Percentiles rank a stretch among this genome's conserved stretches.
Evolutionary conservation across 176 grass and related monocot species (phyloP).

Genomic region (Ananas comosus): DNA sequence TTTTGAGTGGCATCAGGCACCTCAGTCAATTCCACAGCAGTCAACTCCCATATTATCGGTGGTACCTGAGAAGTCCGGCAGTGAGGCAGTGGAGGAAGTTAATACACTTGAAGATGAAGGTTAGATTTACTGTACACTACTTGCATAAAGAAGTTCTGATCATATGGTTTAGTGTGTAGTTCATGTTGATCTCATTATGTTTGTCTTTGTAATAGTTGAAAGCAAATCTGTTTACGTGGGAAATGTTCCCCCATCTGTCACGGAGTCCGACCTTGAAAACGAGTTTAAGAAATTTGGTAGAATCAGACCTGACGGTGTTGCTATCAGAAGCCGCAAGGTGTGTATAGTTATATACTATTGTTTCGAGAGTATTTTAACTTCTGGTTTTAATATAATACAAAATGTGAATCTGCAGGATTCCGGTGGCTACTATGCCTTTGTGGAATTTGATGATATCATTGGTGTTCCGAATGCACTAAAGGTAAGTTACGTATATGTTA

Average conservation of each 20-base stretch:
- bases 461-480: conserved; percentile 62
- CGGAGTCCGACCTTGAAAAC: conserved; percentile 56
- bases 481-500: conserved; percentile 23
- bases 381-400: neutral
- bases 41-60: conserved; percentile 24
- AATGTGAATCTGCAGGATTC: conserved; percentile 47
- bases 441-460: conserved; percentile 69
- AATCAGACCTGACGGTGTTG: conserved; percentile 74
- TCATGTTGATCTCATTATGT: conserved; percentile 1
- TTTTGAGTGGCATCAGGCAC: conserved; percentile 29
- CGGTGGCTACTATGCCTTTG: conserved; percentile 77
- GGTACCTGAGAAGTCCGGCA: conserved; percentile 36
- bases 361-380: neutral
- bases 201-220: conserved; percentile 35
- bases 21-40: conserved; percentile 26
- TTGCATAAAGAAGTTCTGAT: neutral
- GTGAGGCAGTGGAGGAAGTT: conserved; percentile 47
- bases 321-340: conserved; percentile 90
- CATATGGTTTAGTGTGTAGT: conserved; percentile 15
- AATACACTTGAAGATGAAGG: conserved; percentile 66
- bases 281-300: conserved; percentile 82
- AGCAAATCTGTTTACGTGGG: conserved; percentile 82
- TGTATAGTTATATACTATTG: neutral
- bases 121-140: conserved; percentile 19
- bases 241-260: conserved; percentile 49